Conservation (phyloP, 2,329 filamentous ascomycete species). For the Penicillium polonicum region DNA sequence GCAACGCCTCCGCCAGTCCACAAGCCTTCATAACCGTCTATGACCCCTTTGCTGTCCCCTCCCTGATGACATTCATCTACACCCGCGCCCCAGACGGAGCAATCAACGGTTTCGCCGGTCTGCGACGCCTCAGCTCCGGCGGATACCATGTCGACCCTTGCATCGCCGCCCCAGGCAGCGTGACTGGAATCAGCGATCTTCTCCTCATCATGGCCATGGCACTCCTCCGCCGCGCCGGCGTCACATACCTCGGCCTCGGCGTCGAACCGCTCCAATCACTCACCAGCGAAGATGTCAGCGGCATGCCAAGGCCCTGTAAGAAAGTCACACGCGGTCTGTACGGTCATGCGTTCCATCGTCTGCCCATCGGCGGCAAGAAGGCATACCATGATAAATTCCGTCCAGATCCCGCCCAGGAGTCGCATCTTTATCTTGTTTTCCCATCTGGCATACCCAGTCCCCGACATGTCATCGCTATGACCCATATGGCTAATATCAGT, state of each 20-base stretch:
- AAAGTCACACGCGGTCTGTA: conserved; percentile 34
- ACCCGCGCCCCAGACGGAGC: conserved; percentile 29
- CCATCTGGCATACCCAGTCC: conserved; percentile 33
- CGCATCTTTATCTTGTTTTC: conserved; percentile 39
- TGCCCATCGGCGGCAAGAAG: conserved; percentile 42
- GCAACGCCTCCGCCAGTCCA: conserved; percentile 31
- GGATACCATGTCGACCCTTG: conserved; percentile 47
- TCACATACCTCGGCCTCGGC: conserved; percentile 41
- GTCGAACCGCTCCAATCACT: conserved; percentile 39
- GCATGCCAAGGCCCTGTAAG: conserved; percentile 30
- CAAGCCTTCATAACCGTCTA: conserved; percentile 46
- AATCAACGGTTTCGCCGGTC: conserved; percentile 41
- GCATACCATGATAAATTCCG: conserved; percentile 43
- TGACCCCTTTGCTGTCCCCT: conserved; percentile 40
- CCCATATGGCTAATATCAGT: conserved; percentile 43
- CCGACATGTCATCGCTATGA: conserved; percentile 34
- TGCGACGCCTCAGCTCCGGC: conserved; percentile 38
- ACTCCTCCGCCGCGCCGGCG: conserved; percentile 32
- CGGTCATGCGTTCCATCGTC: conserved; percentile 31
- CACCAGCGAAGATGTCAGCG: conserved; percentile 28
- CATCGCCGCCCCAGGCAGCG: conserved; percentile 35
- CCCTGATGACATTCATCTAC: conserved; percentile 45
- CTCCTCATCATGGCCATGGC: conserved; percentile 42
- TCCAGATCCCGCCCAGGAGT: conserved; percentile 34
- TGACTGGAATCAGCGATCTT: conserved; percentile 41